Conservation (phyloP, 768 basidiomycete species). For the Sistotremastrum niveocremeum region DNA sequence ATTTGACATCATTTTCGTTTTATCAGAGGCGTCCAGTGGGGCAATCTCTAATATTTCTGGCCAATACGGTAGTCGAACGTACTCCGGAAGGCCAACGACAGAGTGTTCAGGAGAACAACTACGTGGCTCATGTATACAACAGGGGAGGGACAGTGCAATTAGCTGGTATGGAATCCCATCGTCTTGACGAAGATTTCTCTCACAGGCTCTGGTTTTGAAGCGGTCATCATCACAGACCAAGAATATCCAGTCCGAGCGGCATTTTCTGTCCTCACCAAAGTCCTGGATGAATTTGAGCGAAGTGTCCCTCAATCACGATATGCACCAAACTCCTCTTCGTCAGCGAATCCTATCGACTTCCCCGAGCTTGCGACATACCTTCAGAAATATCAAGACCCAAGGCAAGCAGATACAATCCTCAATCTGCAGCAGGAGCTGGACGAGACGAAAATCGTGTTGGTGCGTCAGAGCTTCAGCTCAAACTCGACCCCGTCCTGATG, state of each 20-base stretch:
- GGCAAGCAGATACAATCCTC: conserved; percentile 97
- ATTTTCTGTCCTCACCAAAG: conserved; percentile 85
- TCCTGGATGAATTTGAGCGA: conserved; percentile 82
- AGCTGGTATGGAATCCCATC: conserved; percentile 41
- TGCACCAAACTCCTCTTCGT: conserved; percentile 16
- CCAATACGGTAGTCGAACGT: conserved; percentile 82
- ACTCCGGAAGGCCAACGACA: conserved; percentile 85
- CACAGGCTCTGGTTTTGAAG: conserved; percentile 24
- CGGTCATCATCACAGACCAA: conserved; percentile 83
- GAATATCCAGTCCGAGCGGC: conserved; percentile 96
- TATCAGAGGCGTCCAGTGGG: conserved; percentile 78
- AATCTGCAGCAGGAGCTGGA: conserved; percentile 95
- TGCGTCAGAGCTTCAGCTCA: conserved; percentile 24
- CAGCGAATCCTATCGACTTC: conserved; percentile 59
- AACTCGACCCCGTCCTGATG: too few relatives aligned
- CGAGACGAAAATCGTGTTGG: conserved; percentile 97
- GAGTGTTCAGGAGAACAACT: conserved; percentile 86
- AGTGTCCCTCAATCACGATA: conserved; percentile 65
- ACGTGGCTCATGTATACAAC: conserved; percentile 90
- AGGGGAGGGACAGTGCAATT: conserved; percentile 76
- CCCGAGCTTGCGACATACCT: conserved; percentile 65
- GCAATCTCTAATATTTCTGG: conserved; percentile 91
- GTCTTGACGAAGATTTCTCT: background rate
- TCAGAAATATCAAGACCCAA: conserved; percentile 91
- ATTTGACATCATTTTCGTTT: conserved; percentile 87